phyloP scores from a whole-genome alignment of 495 filamentous ascomycete species.

The Lepraria neglecta region DNA sequence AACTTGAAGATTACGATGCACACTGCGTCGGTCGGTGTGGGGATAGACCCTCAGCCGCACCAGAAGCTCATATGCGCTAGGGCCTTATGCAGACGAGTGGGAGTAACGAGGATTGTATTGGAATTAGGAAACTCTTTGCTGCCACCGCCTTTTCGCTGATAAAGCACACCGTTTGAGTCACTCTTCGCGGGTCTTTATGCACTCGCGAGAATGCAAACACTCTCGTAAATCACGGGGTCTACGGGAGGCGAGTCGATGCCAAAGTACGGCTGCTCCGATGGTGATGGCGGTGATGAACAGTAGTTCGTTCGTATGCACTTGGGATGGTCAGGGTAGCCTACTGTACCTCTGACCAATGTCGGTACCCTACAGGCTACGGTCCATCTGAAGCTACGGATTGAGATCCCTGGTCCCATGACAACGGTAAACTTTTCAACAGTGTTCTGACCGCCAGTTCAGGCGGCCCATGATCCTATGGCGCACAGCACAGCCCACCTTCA shows the following conservation, averaged over 20 bases:
- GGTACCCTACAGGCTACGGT: no score
- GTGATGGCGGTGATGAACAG: constrained; percentile 4
- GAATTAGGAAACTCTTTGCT: constrained; percentile 4
- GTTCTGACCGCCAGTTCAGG: constrained; percentile 22
- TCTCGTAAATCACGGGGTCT: constrained; percentile 7
- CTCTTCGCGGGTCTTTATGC: neutral
- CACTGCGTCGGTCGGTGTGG: constrained; percentile 8
- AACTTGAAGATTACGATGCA: constrained; percentile 15
- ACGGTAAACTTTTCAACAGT: constrained; percentile 18
- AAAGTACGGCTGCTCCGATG: constrained; percentile 15
- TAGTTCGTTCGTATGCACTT: constrained; percentile 7
- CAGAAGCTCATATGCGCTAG: constrained; percentile 11
- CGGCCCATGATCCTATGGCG: constrained; percentile 8
- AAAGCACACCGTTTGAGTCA: constrained; percentile 6
- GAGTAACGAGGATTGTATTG: neutral
- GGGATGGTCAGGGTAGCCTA: neutral
- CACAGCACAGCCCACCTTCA: constrained; percentile 14
- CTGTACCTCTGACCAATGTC: constrained; percentile 1
- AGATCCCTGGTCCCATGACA: constrained; percentile 20
- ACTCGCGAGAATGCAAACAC: constrained; percentile 5
- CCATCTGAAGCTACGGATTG: constrained; percentile 4
- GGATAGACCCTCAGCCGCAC: constrained; percentile 9
- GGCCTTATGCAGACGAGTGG: neutral
- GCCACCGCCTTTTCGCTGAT: constrained; percentile 23
- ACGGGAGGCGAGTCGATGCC: constrained; percentile 17